Conservation (phyloP, 768 basidiomycete genomes). For the Mycena polygramma region DNA sequence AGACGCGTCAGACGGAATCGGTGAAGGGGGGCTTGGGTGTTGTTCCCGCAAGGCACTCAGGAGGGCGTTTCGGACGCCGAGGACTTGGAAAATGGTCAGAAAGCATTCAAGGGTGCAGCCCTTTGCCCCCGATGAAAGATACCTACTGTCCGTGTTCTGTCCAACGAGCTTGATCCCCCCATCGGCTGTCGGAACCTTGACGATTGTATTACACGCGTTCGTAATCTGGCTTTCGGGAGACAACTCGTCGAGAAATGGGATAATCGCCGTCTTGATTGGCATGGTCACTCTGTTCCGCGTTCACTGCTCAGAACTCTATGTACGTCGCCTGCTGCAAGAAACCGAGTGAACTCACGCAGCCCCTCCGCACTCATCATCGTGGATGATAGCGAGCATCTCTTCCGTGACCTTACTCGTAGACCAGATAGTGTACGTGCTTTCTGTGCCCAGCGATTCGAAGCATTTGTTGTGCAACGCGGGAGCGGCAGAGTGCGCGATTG, state of each 20-base stretch:
- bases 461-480: slow-evolving; percentile 49
- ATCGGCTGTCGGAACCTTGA: slow-evolving; percentile 46
- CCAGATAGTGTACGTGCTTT: slow-evolving; percentile 46
- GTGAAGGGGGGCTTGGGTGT: slow-evolving; percentile 30
- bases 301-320: not conserved
- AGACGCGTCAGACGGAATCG: slow-evolving; percentile 41
- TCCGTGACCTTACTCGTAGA: slow-evolving; percentile 51
- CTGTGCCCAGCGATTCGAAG: slow-evolving; percentile 42
- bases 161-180: slow-evolving; percentile 48
- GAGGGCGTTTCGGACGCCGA: slow-evolving; percentile 52
- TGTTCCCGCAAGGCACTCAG: slow-evolving; percentile 45
- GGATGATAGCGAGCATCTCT: slow-evolving; percentile 43
- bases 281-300: slow-evolving; percentile 47
- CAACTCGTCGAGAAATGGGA: slow-evolving; percentile 49
- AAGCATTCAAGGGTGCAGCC: too few relatives aligned
- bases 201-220: slow-evolving; percentile 52
- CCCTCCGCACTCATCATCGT: slow-evolving; percentile 46
- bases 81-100: slow-evolving; percentile 37
- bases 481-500: slow-evolving; percentile 51
- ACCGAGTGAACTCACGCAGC: slow-evolving; percentile 44
- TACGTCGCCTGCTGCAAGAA: not conserved
- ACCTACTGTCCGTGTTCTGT: slow-evolving; percentile 52
- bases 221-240: slow-evolving; percentile 48
- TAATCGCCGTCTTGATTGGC: slow-evolving; percentile 51
- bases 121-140: not conserved